phyloP scores from a whole-genome alignment of 2,329 filamentous ascomycete species.

The Tolypocladium album region DNA sequence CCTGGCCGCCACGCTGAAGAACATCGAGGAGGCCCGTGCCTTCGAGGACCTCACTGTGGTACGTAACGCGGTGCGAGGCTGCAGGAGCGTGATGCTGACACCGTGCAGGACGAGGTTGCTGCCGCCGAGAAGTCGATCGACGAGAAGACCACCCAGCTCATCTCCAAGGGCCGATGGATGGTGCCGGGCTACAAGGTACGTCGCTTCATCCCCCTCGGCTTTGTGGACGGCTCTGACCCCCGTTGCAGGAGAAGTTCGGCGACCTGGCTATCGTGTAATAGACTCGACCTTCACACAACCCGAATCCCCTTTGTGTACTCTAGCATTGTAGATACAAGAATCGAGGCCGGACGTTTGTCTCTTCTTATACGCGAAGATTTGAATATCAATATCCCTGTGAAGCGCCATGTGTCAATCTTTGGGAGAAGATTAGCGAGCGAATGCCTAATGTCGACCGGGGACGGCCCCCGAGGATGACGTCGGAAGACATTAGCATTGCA shows the following conservation, averaged over 20 bases:
- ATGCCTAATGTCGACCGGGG: background rate
- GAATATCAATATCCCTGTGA: slow-evolving; percentile 4
- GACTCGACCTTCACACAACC: slow-evolving; percentile 22
- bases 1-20: slow-evolving; percentile 87
- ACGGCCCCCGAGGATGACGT: background rate
- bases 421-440: background rate
- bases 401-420: background rate
- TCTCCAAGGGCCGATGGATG: slow-evolving; percentile 96
- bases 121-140: slow-evolving; percentile 93
- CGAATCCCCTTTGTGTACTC: slow-evolving; percentile 49
- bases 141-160: slow-evolving; percentile 88
- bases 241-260: slow-evolving; percentile 87
- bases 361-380: slow-evolving; percentile 19
- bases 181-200: slow-evolving; percentile 97
- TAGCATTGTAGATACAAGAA: slow-evolving; percentile 60
- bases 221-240: slow-evolving; percentile 30
- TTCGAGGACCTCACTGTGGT: slow-evolving; percentile 97
- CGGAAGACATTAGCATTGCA: background rate
- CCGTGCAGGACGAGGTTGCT: slow-evolving; percentile 76
- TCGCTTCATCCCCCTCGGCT: slow-evolving; percentile 1
- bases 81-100: slow-evolving; percentile 10
- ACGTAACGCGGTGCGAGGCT: slow-evolving; percentile 35
- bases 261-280: slow-evolving; percentile 88
- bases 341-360: slow-evolving; percentile 19
- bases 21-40: slow-evolving; percentile 91